Conservation (phyloP, 2,329 filamentous ascomycete genomes). For the Xylaria digitata region DNA sequence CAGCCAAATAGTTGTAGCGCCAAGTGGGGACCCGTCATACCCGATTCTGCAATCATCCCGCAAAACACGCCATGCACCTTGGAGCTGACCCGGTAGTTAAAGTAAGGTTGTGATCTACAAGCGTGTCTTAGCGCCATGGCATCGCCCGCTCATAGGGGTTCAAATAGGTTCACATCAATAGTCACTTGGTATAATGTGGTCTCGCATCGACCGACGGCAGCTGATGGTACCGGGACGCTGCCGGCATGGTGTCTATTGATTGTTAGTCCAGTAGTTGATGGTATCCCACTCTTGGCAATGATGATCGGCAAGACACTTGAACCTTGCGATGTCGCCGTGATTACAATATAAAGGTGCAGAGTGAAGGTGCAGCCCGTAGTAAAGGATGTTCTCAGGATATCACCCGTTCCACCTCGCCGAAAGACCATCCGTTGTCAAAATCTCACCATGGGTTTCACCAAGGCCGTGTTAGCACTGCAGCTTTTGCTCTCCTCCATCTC, state of each 20-base stretch:
- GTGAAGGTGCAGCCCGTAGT: not conserved
- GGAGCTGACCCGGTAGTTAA: conserved; percentile 9
- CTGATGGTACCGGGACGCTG: conserved; percentile 14
- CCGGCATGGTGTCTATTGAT: conserved; percentile 6
- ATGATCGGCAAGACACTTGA: conserved; percentile 21
- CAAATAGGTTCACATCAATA: not conserved
- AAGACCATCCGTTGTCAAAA: not conserved
- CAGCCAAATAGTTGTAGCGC: conserved; percentile 11
- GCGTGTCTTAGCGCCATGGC: conserved; percentile 25
- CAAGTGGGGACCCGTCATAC: conserved; percentile 12
- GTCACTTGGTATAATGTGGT: conserved; percentile 17
- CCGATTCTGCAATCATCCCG: conserved; percentile 14
- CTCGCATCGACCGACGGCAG: conserved; percentile 11
- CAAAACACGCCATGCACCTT: conserved; percentile 6
- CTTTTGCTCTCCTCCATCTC: conserved; percentile 30
- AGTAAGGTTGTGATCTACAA: conserved; percentile 22
- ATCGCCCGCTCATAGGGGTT: not conserved
- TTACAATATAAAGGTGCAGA: not conserved
- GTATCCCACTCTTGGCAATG: conserved; percentile 4
- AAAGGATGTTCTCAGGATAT: not conserved
- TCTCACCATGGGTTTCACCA: conserved; percentile 36
- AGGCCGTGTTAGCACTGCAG: conserved; percentile 31
- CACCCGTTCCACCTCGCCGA: not conserved
- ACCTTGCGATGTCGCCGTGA: not conserved
- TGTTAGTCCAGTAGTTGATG: not conserved